Evolutionary conservation across 1,284 basidiomycete species (phyloP).

Genomic region (Pterula multifida): DNA sequence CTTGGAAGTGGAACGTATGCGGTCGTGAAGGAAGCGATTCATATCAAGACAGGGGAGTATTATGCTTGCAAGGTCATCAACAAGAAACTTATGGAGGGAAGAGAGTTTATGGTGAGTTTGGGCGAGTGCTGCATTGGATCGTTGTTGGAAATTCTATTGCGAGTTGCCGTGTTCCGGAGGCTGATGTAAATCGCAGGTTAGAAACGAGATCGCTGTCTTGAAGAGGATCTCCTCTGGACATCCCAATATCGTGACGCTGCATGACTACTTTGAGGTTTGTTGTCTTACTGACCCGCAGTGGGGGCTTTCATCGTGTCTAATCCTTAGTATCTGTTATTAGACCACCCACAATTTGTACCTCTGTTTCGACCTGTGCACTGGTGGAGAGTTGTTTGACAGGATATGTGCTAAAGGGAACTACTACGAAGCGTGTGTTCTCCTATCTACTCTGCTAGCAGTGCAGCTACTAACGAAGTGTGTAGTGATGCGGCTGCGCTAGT

Average conservation of each 20-base stretch:
- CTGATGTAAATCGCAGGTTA: slow-evolving; percentile 44
- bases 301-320: not conserved
- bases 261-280: slow-evolving; percentile 92
- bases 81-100: slow-evolving; percentile 95
- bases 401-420: slow-evolving; percentile 98
- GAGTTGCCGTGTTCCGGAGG: not conserved
- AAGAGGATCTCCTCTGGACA: slow-evolving; percentile 92
- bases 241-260: slow-evolving; percentile 79
- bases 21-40: slow-evolving; percentile 61
- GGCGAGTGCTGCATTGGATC: too few relatives aligned
- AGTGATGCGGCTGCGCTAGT: slow-evolving; percentile 89
- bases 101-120: slow-evolving; percentile 71
- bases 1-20: slow-evolving; percentile 57
- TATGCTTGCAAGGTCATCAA: slow-evolving; percentile 90
- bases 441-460: not conserved
- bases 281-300: not conserved
- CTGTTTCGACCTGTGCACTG: slow-evolving; percentile 93
- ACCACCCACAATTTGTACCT: slow-evolving; percentile 93
- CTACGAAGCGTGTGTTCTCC: slow-evolving; percentile 68
- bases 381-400: slow-evolving; percentile 95
- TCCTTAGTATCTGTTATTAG: slow-evolving; percentile 21
- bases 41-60: slow-evolving; percentile 49
- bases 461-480: slow-evolving; percentile 3
- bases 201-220: slow-evolving; percentile 94
- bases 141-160: too few relatives aligned